A percentile compares a stretch with the other conserved stretches of the same genome.
Evolutionary conservation across 2,329 filamentous ascomycete genomes (phyloP).

Genomic region (Nothophaeocryptopus gaeumannii): DNA sequence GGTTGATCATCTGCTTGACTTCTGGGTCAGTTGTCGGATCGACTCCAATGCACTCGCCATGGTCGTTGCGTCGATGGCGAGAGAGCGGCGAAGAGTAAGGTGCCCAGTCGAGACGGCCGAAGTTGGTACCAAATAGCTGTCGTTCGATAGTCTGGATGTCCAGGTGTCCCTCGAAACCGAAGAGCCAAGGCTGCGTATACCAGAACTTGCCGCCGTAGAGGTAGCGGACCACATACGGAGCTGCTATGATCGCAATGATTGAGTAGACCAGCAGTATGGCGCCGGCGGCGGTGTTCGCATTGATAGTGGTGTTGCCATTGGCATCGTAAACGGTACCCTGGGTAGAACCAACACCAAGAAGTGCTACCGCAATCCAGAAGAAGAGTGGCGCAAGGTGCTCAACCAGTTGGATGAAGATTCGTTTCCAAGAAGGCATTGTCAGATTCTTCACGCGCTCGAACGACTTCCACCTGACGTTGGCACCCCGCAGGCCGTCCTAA

Average conservation of each 20-base stretch:
- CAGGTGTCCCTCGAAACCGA: conserved; percentile 45
- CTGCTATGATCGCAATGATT: conserved; percentile 30
- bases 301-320: not conserved
- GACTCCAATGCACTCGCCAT: conserved; percentile 12
- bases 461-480: conserved; percentile 45
- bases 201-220: conserved; percentile 43
- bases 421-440: conserved; percentile 1
- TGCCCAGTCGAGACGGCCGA: conserved; percentile 38
- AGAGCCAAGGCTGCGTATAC: conserved; percentile 43
- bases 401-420: conserved; percentile 1
- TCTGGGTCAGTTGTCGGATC: conserved; percentile 11
- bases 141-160: conserved; percentile 39
- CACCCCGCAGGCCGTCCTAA: conserved; percentile 39
- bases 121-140: conserved; percentile 39
- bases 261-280: conserved; percentile 26
- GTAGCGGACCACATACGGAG: conserved; percentile 37
- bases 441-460: conserved; percentile 36
- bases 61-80: conserved; percentile 4
- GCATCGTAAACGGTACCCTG: not conserved
- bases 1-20: not conserved
- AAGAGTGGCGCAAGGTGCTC: conserved; percentile 14
- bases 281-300: not conserved
- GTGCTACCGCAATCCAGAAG: conserved; percentile 7
- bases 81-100: conserved; percentile 11
- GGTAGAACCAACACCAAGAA: not conserved